Base-by-base conservation (phyloP, 768 basidiomycete genomes). In the Clavaria fumosa region DNA sequence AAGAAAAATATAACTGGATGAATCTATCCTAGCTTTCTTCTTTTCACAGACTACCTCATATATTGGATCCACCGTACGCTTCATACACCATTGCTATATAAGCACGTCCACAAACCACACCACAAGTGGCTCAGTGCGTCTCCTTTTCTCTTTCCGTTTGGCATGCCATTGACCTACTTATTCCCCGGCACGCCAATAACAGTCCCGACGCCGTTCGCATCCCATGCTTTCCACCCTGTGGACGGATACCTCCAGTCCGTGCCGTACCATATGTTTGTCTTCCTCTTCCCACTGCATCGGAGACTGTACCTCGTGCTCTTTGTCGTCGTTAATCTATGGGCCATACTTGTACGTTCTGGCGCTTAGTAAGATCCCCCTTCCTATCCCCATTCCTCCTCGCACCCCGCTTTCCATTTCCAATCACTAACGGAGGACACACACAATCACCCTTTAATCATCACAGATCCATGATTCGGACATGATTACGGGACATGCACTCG, bases 401-500 rank as follows among this genome's bases (percentile, higher is more conserved):
- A 12, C 14, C 30, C 18, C 3, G n/a, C n/a, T n/a, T n/a, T n/a
- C n/a, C n/a, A n/a, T n/a, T n/a, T n/a, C n/a, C n/a, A n/a, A n/a
- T n/a, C n/a, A n/a, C n/a, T n/a, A n/a, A n/a, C n/a, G n/a, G n/a
- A n/a, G n/a, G n/a, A n/a, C n/a, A n/a, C n/a, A n/a, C n/a, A n/a
- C n/a, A n/a, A n/a, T n/a, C n/a, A n/a, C n/a, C n/a, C n/a, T n/a
- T n/a, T n/a, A n/a, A n/a, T n/a, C n/a, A n/a, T n/a, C n/a, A n/a
- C 23, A 89, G 86, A 99, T 99, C 47, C 93, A 99, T 53, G 95
- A 99, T 58, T 91, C 88, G 3, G 95, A 97, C 62, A 97, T 99
- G 93, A 75, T 97, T 51, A 85, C 86, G 20, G 91, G 82, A 3
- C 80, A 86, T 53, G 63, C 76, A 3, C 69, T 95, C 4, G 93